phyloP scores from a whole-genome alignment of 805 yeast species.

The Candida ortonii region DNA sequence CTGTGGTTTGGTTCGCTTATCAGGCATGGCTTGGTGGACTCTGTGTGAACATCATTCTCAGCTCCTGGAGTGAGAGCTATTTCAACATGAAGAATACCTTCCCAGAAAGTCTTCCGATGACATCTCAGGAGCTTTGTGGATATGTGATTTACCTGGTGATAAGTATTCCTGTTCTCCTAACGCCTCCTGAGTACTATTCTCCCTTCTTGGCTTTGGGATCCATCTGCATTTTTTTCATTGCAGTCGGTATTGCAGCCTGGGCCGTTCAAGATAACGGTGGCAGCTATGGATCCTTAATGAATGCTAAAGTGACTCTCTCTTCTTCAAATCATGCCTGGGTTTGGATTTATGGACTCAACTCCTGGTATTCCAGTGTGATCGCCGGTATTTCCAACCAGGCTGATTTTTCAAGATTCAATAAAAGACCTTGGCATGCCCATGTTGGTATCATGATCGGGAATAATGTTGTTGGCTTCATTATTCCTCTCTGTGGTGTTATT shows the following conservation, averaged over 20 bases:
- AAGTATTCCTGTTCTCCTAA: conserved; percentile 37
- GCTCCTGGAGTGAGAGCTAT: conserved; percentile 38
- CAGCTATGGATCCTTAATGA: conserved; percentile 13
- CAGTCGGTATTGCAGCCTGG: conserved; percentile 19
- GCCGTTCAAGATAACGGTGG: conserved; percentile 13
- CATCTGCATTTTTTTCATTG: conserved; percentile 11
- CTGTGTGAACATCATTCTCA: conserved; percentile 38
- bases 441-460: conserved; percentile 39
- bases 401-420: conserved; percentile 35
- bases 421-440: conserved; percentile 12
- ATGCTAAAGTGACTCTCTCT: conserved; percentile 5
- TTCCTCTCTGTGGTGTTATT: conserved; percentile 46
- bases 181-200: conserved; percentile 38
- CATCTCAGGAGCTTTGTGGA: conserved; percentile 41
- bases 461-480: conserved; percentile 24
- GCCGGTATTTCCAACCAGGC: conserved; percentile 39
- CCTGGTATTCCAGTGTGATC: conserved; percentile 40
- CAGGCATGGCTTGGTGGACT: conserved; percentile 48
- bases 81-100: conserved; percentile 39
- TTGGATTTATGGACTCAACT: conserved; percentile 39
- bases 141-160: conserved; percentile 44
- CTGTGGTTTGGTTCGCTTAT: conserved; percentile 45
- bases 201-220: conserved; percentile 15
- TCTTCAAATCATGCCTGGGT: conserved; percentile 35
- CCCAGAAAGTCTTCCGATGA: conserved; percentile 39